Conservation (phyloP, 1,284 basidiomycete species). For the Moesziomyces sp. region DNA sequence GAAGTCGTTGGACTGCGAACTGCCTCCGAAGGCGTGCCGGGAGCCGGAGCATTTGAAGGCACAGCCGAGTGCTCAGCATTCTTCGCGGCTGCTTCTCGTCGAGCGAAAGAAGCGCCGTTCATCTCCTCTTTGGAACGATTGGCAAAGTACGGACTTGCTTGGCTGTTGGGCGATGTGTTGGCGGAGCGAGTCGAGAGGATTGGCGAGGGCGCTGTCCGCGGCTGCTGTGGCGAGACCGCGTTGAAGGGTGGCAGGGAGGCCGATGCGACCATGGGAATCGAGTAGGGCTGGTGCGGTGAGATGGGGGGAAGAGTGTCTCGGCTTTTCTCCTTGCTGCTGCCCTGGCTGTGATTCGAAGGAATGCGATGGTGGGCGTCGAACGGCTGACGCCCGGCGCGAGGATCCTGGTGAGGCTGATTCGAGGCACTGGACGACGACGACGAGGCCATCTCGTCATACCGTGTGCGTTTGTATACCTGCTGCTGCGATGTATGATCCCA, state of each 20-base stretch:
- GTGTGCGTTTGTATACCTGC: conserved; percentile 36
- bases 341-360: conserved; percentile 38
- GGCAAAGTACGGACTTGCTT: conserved; percentile 14
- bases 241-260: conserved; percentile 26
- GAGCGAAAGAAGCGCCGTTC: conserved; percentile 1
- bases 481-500: conserved; percentile 42
- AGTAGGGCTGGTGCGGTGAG: conserved; percentile 25
- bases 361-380: conserved; percentile 29
- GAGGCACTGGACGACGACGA: conserved; percentile 25
- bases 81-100: neutral
- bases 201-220: conserved; percentile 15
- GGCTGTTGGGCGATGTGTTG: conserved; percentile 19
- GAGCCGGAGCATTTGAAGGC: neutral
- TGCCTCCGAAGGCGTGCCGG: conserved; percentile 1
- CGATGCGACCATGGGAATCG: conserved; percentile 23
- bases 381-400: conserved; percentile 19
- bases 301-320: conserved; percentile 31
- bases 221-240: conserved; percentile 10
- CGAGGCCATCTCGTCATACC: conserved; percentile 30
- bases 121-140: neutral
- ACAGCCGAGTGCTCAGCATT: neutral
- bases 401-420: conserved; percentile 18
- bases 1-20: conserved; percentile 9
- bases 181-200: conserved; percentile 12
- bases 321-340: conserved; percentile 24